Percentiles rank a stretch among this genome's conserved stretches.
Evolutionary conservation across 768 basidiomycete genomes (phyloP).

Genomic region (Leccinum barrowsii): DNA sequence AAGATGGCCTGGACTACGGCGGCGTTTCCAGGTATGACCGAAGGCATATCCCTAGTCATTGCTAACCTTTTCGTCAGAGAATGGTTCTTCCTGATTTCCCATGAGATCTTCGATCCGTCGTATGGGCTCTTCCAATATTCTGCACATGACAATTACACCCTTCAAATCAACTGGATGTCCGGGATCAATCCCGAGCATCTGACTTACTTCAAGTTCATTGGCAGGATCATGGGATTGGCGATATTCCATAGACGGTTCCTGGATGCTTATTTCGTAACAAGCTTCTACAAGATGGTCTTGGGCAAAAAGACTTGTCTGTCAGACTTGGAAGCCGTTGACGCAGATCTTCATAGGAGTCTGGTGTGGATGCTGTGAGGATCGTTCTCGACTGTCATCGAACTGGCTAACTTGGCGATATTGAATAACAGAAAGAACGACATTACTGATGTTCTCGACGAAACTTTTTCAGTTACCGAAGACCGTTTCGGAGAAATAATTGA

Average conservation of each 20-base stretch:
- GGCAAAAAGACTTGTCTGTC: slow-evolving; percentile 54
- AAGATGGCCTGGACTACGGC: slow-evolving; percentile 78
- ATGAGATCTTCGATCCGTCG: slow-evolving; percentile 79
- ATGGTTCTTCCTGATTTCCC: slow-evolving; percentile 84
- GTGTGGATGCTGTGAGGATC: slow-evolving; percentile 69
- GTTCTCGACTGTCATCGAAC: neutral
- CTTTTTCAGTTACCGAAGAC: slow-evolving; percentile 68
- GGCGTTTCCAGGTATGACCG: slow-evolving; percentile 62
- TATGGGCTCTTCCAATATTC: slow-evolving; percentile 84
- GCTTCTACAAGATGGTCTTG: slow-evolving; percentile 78
- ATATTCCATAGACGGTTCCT: slow-evolving; percentile 78
- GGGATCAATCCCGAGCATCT: slow-evolving; percentile 75
- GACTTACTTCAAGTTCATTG: slow-evolving; percentile 81
- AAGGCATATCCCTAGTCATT: neutral
- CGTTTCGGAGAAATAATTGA: slow-evolving; percentile 71
- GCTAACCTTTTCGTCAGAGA: slow-evolving; percentile 44
- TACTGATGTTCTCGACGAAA: slow-evolving; percentile 70
- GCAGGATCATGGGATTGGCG: slow-evolving; percentile 67
- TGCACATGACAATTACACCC: slow-evolving; percentile 74
- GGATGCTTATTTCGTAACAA: slow-evolving; percentile 76
- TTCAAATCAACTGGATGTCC: slow-evolving; percentile 76
- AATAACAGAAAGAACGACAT: slow-evolving; percentile 65
- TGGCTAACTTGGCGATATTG: slow-evolving; percentile 1
- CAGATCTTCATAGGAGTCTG: slow-evolving; percentile 64
- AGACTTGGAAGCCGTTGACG: slow-evolving; percentile 69